Percentiles rank a stretch among this genome's conserved stretches.
Conservation (phyloP, 371 early-diverging fungal species). For the Catenaria anguillulae region DNA sequence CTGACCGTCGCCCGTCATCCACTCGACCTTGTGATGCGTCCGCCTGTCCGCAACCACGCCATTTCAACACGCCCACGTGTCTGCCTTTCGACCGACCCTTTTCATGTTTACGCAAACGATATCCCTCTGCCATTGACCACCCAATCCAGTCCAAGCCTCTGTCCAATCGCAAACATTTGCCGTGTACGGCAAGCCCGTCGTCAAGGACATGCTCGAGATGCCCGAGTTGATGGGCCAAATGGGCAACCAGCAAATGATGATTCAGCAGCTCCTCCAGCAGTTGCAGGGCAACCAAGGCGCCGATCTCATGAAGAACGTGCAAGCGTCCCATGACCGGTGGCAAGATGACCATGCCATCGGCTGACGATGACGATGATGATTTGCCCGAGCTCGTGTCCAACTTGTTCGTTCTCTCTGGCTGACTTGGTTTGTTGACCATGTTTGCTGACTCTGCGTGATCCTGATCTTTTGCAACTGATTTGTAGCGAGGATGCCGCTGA, state of each 20-base stretch:
- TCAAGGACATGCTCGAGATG: conserved; percentile 60
- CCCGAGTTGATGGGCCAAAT: conserved; percentile 18
- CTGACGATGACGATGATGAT: conserved; percentile 25
- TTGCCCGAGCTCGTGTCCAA: conserved; percentile 26
- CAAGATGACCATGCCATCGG: conserved; percentile 6
- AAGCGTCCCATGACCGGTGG: conserved; percentile 8
- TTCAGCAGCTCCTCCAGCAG: conserved; percentile 40
- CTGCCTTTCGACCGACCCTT: no score
- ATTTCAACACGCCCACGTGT: no score
- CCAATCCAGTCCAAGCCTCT: conserved; percentile 80
- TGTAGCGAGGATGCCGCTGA: no score
- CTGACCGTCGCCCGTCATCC: no score
- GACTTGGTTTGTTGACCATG: no score
- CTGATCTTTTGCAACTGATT: no score
- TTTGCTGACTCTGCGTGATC: no score
- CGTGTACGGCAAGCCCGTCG: conserved; percentile 70
- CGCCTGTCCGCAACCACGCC: no score
- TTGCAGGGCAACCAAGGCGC: conserved; percentile 39
- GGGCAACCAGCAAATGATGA: conserved; percentile 34
- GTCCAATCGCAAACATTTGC: conserved; percentile 78
- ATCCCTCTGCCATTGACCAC: no score
- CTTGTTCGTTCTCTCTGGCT: conserved; percentile 14
- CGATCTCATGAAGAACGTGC: conserved; percentile 8
- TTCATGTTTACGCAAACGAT: no score
- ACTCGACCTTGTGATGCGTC: no score